Evolutionary conservation across 2,329 filamentous ascomycete species (phyloP), one percentile per base, ranked within the genome.

Genomic region (Colletotrichum orchidophilum): DNA sequence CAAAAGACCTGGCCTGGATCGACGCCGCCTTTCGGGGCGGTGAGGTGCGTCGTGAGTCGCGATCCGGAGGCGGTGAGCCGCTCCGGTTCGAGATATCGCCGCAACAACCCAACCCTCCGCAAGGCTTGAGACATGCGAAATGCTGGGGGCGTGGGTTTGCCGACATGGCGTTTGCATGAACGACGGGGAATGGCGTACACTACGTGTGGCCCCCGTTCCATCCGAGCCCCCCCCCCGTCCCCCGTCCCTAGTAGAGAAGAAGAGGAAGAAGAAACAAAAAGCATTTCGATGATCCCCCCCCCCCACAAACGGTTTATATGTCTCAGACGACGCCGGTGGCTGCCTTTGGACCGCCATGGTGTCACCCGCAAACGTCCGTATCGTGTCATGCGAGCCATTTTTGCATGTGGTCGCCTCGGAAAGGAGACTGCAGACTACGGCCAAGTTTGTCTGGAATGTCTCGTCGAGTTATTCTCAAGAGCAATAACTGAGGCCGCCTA

Each of bases 251-350:
- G 12, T 33, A 11, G 39, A 46, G 39, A n/a, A 3, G 39, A n/a
- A 9, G 7, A 21, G 8, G 3, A 46, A 46, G 18, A 21, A 46
- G 39, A 21, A 46, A 46, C 39, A 46, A n/a, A 46, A n/a, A n/a
- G 39, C n/a, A n/a, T n/a, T n/a, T n/a, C n/a, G n/a, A n/a, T n/a
- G n/a, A 15, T 13, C 21, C 12, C n/a, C 11, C 9, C 12, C 12
- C n/a, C 12, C n/a, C 52, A 33, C 53, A 55, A 33, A 64, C 53
- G 35, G 39, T 21, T 55, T 31, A 31, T n/a, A 59, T 69, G 66
- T 59, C 66, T 65, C 52, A 7, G 15, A 18, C 18, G n/a, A 26
- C 39, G 27, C 12, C 18, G 42, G 24, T n/a, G 8, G 18, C 26
- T 33, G 42, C 35, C n/a, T 24, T 9, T 13, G 21, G 35, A 24